phyloP scores from a whole-genome alignment of 2,329 filamentous ascomycete species.

The Epichloe brachyelytri region DNA sequence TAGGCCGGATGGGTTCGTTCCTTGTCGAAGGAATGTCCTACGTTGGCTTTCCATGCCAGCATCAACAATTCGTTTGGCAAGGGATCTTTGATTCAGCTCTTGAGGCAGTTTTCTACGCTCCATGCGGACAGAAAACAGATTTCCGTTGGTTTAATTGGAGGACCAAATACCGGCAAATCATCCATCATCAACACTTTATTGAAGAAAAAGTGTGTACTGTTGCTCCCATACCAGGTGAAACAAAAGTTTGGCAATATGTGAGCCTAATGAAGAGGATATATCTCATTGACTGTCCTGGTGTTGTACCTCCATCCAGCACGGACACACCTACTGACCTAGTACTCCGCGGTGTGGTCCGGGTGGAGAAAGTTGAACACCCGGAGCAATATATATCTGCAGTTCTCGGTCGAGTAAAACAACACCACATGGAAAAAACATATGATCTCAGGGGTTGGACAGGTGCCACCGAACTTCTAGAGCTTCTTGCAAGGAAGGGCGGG shows the following conservation, averaged over 20 bases:
- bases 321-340: conserved; percentile 83
- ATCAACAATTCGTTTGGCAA: conserved; percentile 97
- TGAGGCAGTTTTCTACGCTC: conserved; percentile 83
- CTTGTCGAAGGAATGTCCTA: conserved; percentile 84
- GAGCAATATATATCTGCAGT: conserved; percentile 90
- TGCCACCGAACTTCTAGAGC: conserved; percentile 71
- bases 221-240: conserved; percentile 90
- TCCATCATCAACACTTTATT: conserved; percentile 94
- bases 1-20: conserved; percentile 87
- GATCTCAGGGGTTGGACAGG: conserved; percentile 69
- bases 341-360: conserved; percentile 78
- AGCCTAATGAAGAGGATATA: conserved; percentile 84
- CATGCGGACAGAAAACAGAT: conserved; percentile 91
- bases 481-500: conserved; percentile 76
- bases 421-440: conserved; percentile 88
- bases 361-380: conserved; percentile 93
- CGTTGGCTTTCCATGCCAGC: conserved; percentile 84
- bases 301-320: conserved; percentile 76
- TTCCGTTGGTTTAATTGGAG: conserved; percentile 68
- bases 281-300: conserved; percentile 92
- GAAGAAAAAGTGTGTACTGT: conserved; percentile 91
- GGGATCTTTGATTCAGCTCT: conserved; percentile 79
- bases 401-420: conserved; percentile 64
- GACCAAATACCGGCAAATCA: conserved; percentile 87
- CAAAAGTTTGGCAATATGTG: conserved; percentile 97